Conservation (phyloP, 345 rosid genomes). For the Cardiospermum halicacabum region DNA sequence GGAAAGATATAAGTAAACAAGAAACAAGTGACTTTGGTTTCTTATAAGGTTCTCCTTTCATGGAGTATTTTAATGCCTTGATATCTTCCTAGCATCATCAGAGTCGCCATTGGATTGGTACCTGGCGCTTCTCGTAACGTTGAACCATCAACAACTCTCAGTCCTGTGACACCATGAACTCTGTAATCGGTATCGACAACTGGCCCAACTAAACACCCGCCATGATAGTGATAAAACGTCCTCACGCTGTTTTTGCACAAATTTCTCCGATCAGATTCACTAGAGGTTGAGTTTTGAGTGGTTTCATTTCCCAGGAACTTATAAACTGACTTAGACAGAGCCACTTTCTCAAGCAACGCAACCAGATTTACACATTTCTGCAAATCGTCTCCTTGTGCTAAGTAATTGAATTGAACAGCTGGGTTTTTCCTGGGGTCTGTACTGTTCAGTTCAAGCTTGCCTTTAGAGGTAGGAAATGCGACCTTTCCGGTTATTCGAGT, state of each 20-base stretch:
- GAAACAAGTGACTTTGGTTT: no score
- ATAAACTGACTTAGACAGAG: slow-evolving; percentile 40
- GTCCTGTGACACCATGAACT: slow-evolving; percentile 38
- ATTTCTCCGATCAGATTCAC: slow-evolving; percentile 28
- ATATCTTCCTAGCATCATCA: slow-evolving; percentile 69
- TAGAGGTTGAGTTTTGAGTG: slow-evolving; percentile 25
- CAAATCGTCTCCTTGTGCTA: slow-evolving; percentile 40
- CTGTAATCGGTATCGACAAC: slow-evolving; percentile 52
- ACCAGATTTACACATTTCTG: slow-evolving; percentile 51
- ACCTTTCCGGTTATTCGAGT: slow-evolving; percentile 41
- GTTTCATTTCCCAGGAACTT: slow-evolving; percentile 33
- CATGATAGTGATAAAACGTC: slow-evolving; percentile 66
- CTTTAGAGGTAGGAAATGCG: slow-evolving; percentile 60
- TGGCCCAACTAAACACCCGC: slow-evolving; percentile 55
- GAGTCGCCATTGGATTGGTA: slow-evolving; percentile 77
- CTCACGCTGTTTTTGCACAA: slow-evolving; percentile 62
- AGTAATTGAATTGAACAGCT: slow-evolving; percentile 53
- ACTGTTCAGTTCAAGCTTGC: slow-evolving; percentile 45
- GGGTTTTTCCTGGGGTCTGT: slow-evolving; percentile 60
- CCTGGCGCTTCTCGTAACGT: slow-evolving; percentile 73
- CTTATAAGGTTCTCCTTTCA: no score
- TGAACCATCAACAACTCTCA: slow-evolving; percentile 72
- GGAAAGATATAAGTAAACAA: no score
- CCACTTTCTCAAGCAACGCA: slow-evolving; percentile 43
- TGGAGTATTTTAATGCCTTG: slow-evolving; percentile 55